Base-by-base conservation (phyloP, 176 grass and related monocot species). In the Paspalum notatum region DNA sequence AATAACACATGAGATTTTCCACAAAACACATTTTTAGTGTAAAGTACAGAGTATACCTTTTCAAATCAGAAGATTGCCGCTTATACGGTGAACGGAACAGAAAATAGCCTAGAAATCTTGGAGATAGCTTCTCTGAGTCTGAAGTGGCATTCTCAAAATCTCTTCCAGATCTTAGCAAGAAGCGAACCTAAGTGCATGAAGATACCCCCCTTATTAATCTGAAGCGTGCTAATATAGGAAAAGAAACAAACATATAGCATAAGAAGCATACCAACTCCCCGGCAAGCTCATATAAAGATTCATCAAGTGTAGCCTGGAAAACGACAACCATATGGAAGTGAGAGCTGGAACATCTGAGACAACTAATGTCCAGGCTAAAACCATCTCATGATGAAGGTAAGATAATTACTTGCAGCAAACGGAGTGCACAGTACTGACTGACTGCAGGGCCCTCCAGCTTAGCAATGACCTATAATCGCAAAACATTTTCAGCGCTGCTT, bases 371-470 rank as follows among this genome's bases (percentile, higher is more conserved):
- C 46, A 52, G 7, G 78, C 16, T 66, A 85, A 68, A 76, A 64
- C 13, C 46, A 86, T 44, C 38, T 83, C 24, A 83, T 44, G 32
- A 68, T 46, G 66, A 76, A 85, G 70, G 57, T n/a, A 84, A 61
- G 80, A 63, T 5, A 80, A 84, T 86, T 89, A 98, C 92, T 87
- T 98, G 96, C 76, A 95, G 82, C 60, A 98, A 83, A 66, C 96
- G 90, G 52, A 98, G 85, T 50, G 92, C 96, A 90, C 92, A 98
- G 40, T 93, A 98, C 82, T 98, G 96, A 87, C 88, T 95, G 57
- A 95, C 90, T 58, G 92, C 90, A 84, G 92, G 92, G 63, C 96
- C 96, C 86, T 98, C 92, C 82, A 95, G 76, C 88, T 98, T 98
- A 62, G 95, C 95, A 92, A 98, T 98, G 61, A 98, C 95, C 95